phyloP scores from a whole-genome alignment of 228 moss, liverwort and hornwort genomes.

The Sphagnum magellanicum region DNA sequence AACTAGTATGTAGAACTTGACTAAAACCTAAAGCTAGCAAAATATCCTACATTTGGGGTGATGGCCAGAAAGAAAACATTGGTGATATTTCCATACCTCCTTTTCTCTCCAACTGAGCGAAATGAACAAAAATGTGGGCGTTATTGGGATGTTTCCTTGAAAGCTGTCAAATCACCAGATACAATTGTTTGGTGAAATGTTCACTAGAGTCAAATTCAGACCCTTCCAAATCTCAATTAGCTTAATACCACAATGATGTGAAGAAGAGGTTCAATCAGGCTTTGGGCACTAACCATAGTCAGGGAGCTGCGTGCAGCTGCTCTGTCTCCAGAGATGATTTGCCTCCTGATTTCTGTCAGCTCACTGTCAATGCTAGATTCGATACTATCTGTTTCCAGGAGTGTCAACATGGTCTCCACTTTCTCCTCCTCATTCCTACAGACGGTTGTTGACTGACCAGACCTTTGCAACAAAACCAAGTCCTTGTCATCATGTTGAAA shows the following conservation, averaged over 20 bases:
- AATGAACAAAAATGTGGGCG: slow-evolving; percentile 56
- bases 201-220: too few relatives aligned
- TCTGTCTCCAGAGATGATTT: slow-evolving; percentile 37
- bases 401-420: slow-evolving; percentile 8
- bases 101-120: slow-evolving; percentile 73
- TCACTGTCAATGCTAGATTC: slow-evolving; percentile 23
- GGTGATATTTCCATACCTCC: slow-evolving; percentile 29
- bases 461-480: too few relatives aligned
- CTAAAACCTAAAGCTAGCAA: too few relatives aligned
- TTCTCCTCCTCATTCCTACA: slow-evolving; percentile 21
- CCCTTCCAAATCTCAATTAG: too few relatives aligned
- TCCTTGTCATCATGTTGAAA: too few relatives aligned
- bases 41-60: too few relatives aligned
- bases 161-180: slow-evolving; percentile 34
- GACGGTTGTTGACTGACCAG: slow-evolving; percentile 17
- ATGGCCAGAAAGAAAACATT: too few relatives aligned
- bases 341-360: slow-evolving; percentile 42
- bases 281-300: slow-evolving; percentile 34
- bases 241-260: too few relatives aligned
- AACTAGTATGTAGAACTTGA: too few relatives aligned
- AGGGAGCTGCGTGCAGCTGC: slow-evolving; percentile 30
- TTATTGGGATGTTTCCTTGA: slow-evolving; percentile 38
- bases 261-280: too few relatives aligned
- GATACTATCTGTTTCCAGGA: slow-evolving; percentile 12
- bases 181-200: not conserved